phyloP scores from a whole-genome alignment of 2,329 filamentous ascomycete species.

The Ceratocystiopsis sp. region DNA sequence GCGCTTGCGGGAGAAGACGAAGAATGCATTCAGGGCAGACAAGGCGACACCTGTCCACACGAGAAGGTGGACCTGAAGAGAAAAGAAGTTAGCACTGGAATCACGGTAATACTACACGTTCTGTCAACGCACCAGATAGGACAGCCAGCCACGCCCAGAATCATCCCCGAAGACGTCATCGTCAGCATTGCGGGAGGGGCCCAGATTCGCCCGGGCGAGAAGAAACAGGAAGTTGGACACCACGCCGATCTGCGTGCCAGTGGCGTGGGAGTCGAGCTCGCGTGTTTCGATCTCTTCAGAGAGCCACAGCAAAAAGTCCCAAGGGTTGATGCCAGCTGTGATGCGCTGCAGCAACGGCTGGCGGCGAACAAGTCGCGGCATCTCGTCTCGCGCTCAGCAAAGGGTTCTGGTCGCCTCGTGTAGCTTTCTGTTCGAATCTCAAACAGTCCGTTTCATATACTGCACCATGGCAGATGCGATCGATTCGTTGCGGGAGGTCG shows the following conservation, averaged over 20 bases:
- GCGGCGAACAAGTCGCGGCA: conserved; percentile 62
- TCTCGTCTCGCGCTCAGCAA: conserved; percentile 12
- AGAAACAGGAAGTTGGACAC: conserved; percentile 65
- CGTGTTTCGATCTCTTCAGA: conserved; percentile 85
- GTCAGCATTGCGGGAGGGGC: conserved; percentile 28
- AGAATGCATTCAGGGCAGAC: conserved; percentile 61
- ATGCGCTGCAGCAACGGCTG: conserved; percentile 68
- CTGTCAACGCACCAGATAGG: conserved; percentile 7
- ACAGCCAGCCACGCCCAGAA: conserved; percentile 8
- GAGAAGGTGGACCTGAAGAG: conserved; percentile 43
- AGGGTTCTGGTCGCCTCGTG: no score
- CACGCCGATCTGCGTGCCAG: conserved; percentile 60
- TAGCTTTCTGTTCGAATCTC: no score
- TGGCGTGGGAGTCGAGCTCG: conserved; percentile 72
- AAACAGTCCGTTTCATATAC: no score
- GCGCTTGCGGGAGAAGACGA: conserved; percentile 65
- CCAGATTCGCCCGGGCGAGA: conserved; percentile 63
- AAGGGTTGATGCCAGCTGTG: conserved; percentile 63
- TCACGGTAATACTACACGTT: no score
- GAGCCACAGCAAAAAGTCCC: conserved; percentile 79
- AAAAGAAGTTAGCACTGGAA: neutral
- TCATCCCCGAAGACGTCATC: conserved; percentile 67
- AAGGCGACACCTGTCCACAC: conserved; percentile 51
- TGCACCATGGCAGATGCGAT: no score
- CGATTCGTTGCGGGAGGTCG: no score